phyloP scores from a whole-genome alignment of 108 stramenopile genomes.

The Skeletonema grethae region DNA sequence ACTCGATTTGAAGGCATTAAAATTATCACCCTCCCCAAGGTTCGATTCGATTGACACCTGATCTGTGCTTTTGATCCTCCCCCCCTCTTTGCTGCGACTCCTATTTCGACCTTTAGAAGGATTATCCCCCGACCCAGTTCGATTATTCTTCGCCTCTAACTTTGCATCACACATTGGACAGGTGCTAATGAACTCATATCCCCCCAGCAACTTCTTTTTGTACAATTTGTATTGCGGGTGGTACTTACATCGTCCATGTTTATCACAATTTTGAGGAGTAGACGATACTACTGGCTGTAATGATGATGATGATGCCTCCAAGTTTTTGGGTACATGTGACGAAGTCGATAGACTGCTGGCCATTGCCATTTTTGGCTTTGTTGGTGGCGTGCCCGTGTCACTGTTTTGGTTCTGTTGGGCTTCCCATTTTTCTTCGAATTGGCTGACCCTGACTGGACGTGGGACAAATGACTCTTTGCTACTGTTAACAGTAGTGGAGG shows the following conservation, averaged over 20 bases:
- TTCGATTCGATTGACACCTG: neutral
- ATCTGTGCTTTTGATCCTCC: neutral
- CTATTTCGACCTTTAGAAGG: neutral
- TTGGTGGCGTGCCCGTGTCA: neutral
- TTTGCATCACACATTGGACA: constrained; percentile 2
- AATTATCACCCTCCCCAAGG: neutral
- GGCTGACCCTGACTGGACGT: constrained; percentile 4
- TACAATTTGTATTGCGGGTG: constrained; percentile 8
- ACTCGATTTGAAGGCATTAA: neutral
- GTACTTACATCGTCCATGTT: neutral
- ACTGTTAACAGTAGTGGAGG: neutral
- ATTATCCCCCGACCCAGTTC: neutral
- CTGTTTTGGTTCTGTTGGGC: no score
- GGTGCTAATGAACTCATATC: neutral
- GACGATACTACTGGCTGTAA: neutral
- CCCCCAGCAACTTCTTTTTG: constrained; percentile 12
- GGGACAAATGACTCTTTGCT: neutral
- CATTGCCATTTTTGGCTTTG: neutral
- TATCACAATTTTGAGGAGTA: neutral
- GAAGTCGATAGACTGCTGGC: neutral
- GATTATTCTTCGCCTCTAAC: neutral
- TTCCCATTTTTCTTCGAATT: constrained; percentile 4
- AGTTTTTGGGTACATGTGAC: neutral
- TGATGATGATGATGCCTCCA: neutral
- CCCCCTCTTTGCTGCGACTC: neutral